Evolutionary conservation across 2,329 filamentous ascomycete species (phyloP).

Genomic region (Fusarium chuoi): DNA sequence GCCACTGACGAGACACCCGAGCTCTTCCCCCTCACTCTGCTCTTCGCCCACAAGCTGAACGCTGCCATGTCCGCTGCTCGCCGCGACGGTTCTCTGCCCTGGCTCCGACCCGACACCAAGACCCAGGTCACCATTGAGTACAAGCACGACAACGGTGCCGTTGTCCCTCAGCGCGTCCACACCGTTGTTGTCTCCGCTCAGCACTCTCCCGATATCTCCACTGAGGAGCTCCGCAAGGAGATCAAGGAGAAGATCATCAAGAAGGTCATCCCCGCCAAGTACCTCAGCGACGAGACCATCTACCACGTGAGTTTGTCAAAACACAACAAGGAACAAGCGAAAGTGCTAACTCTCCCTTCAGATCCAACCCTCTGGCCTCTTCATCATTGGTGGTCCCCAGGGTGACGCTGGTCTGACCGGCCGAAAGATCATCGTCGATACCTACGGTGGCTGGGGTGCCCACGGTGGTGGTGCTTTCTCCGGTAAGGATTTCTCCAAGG

Average conservation of each 20-base stretch:
- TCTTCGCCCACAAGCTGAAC: slow-evolving; percentile 97
- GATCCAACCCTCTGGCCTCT: slow-evolving; percentile 97
- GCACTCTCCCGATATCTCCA: slow-evolving; percentile 88
- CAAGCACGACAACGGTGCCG: slow-evolving; percentile 93
- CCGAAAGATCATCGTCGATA: slow-evolving; percentile 99
- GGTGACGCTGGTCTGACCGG: slow-evolving; percentile 98
- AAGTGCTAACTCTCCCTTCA: slow-evolving; percentile 40
- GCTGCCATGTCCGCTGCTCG: slow-evolving; percentile 91
- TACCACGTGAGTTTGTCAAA: slow-evolving; percentile 79
- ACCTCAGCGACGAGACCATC: slow-evolving; percentile 91
- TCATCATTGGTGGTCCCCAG: slow-evolving; percentile 99
- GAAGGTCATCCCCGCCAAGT: slow-evolving; percentile 90
- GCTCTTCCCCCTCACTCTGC: slow-evolving; percentile 91
- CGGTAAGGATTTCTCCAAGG: slow-evolving; percentile 99
- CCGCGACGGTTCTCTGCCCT: slow-evolving; percentile 86
- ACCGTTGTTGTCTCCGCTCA: slow-evolving; percentile 97
- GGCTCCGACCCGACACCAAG: slow-evolving; percentile 99
- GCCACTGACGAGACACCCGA: slow-evolving; percentile 99
- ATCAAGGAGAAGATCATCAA: slow-evolving; percentile 98
- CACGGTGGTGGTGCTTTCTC: slow-evolving; percentile 99
- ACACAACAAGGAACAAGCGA: not conserved
- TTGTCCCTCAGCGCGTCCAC: slow-evolving; percentile 91
- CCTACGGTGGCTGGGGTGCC: slow-evolving; percentile 99
- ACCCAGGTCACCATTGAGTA: slow-evolving; percentile 99
- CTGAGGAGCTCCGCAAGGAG: slow-evolving; percentile 91